These are phyloP conservation scores for Suillus luteus DNA, from an alignment of 768 basidiomycete genomes.

Conservation along the genomic window DNA sequence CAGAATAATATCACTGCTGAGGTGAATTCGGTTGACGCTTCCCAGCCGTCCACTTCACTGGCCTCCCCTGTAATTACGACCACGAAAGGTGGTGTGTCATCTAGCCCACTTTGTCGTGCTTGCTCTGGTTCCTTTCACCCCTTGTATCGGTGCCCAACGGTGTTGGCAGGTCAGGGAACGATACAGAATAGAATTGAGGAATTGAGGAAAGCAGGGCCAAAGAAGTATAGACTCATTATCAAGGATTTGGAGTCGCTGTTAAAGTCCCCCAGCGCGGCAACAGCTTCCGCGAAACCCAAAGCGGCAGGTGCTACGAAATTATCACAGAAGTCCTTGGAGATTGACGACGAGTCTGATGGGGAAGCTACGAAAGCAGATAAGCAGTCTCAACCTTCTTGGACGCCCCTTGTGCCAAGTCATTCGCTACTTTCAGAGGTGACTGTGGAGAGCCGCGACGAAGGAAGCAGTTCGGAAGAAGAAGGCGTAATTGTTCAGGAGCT, in stretches of 20 bases:
- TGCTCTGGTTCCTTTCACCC: conserved; percentile 52
- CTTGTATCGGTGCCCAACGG: conserved; percentile 50
- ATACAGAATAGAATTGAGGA: conserved; percentile 50
- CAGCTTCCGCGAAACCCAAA: conserved; percentile 11
- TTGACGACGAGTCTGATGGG: conserved; percentile 10
- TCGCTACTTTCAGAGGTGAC: conserved; percentile 39
- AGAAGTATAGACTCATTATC: conserved; percentile 36
- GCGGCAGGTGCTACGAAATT: conserved; percentile 6
- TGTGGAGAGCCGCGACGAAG: conserved; percentile 40
- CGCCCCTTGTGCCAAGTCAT: conserved; percentile 31
- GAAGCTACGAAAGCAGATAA: background rate
- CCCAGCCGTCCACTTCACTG: conserved; percentile 1
- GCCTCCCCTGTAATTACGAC: background rate
- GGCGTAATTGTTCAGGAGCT: conserved; percentile 25
- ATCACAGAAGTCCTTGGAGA: background rate
- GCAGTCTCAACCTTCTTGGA: conserved; percentile 12
- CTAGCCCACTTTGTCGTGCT: conserved; percentile 40
- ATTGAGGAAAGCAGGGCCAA: conserved; percentile 32
- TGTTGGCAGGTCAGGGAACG: conserved; percentile 43
- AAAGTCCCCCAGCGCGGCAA: conserved; percentile 25
- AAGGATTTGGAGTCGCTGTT: conserved; percentile 41
- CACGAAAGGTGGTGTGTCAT: conserved; percentile 7
- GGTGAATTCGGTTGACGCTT: background rate
- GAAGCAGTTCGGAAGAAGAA: conserved; percentile 41
- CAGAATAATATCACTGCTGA: background rate